Evolutionary conservation across 169 alveolate genomes (phyloP), one percentile per base, ranked within the genome.

Genomic region (Cytauxzoon felis): DNA sequence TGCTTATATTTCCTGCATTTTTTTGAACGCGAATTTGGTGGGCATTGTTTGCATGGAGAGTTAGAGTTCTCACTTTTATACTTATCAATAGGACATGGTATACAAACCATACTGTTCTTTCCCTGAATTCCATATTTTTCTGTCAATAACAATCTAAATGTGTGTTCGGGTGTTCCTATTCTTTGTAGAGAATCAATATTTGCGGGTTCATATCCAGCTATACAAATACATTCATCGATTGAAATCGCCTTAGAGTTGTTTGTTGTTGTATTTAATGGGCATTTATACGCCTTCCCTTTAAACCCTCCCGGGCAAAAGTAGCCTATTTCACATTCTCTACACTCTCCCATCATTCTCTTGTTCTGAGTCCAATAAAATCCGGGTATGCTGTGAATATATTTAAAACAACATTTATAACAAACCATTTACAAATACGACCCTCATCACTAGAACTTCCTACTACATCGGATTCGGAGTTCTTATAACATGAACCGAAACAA

Each of bases 191-290:
- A 13, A 8, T n/a, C 19, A 8, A 7, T 7, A 5, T 27, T 3
- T 4, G 73, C 73, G 2, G 82, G 82, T 33, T 85, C 81, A 43
- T 79, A 85, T 29, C 91, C 91, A 18, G 73, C 82, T 54, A 56
- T 38, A 72, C 91, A 85, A 32, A 69, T 71, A 56, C 91, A 85
- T 21, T 80, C 87, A 42, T 64, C 49, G 13, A 66, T 30, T 29
- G 81, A 64, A 40, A 8, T 75, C 4, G 91, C 67, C 6, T 65
- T 66, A 41, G 51, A 59, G 8, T 50, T 40, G 18, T 29, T 4
- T 0, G 91, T 71, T 19, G 88, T 85, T 9, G 89, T 85, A 69
- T 60, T 64, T 21, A 42, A 47, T 18, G 91, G 91, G 67, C 91
- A 85, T 56, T 79, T 75, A 59, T 26, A 32, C 34, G 50, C 52